These are phyloP conservation scores for Angomonas ambiguus DNA, from an alignment of 208 protist species.

Conservation along the genomic window DNA sequence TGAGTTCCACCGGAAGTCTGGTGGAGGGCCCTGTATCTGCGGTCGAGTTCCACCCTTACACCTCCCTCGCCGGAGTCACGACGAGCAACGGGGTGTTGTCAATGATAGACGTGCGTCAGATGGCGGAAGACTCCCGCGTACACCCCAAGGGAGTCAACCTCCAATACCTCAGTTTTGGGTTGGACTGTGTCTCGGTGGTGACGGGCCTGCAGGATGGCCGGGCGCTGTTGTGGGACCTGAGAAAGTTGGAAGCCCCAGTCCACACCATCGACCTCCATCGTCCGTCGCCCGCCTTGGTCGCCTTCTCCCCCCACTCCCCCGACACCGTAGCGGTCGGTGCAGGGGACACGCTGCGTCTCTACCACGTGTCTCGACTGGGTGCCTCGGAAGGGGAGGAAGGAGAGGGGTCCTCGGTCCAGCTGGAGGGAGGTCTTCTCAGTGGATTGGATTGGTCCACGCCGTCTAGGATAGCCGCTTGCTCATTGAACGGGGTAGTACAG, in stretches of 20 bases:
- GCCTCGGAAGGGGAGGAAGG: conserved; percentile 7
- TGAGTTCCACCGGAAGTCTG: conserved; percentile 22
- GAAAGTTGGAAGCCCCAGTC: conserved; percentile 80
- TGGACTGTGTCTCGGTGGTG: conserved; percentile 94
- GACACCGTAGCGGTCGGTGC: conserved; percentile 23
- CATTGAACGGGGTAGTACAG: conserved; percentile 40
- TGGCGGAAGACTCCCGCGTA: conserved; percentile 75
- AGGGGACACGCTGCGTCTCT: conserved; percentile 17
- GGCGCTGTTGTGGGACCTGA: conserved; percentile 95
- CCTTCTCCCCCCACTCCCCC: conserved; percentile 39
- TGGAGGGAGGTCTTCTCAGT: conserved; percentile 16
- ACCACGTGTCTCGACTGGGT: conserved; percentile 12
- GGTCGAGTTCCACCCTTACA: conserved; percentile 64
- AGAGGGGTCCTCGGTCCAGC: conserved; percentile 10
- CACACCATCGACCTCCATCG: conserved; percentile 19
- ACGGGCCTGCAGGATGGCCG: conserved; percentile 58
- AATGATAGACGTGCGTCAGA: conserved; percentile 90
- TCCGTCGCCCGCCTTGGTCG: conserved; percentile 23
- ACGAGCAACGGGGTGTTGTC: conserved; percentile 44
- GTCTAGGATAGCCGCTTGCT: conserved; percentile 28
- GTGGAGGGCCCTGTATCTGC: conserved; percentile 15
- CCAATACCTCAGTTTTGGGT: conserved; percentile 80
- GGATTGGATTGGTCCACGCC: conserved; percentile 44
- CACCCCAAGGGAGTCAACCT: conserved; percentile 31
- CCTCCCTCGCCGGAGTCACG: conserved; percentile 48